Evolutionary conservation across 164 flowering plant genomes (phyloP).

Genomic region (Vitis cinerea): DNA sequence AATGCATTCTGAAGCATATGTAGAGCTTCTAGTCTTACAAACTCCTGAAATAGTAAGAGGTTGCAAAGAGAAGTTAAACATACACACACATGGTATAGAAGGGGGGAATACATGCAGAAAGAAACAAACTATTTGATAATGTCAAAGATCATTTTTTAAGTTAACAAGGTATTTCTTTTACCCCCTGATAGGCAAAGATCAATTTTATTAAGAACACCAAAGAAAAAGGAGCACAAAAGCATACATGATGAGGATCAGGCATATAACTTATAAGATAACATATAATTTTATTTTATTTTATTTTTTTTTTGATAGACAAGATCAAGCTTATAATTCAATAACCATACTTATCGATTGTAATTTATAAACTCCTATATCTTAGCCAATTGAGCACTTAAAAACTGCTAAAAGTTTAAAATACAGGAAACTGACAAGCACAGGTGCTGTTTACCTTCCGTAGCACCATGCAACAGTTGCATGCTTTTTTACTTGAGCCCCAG

Average conservation of each 20-base stretch:
- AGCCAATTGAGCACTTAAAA: background rate
- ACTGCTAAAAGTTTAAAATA: background rate
- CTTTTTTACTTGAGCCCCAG: background rate
- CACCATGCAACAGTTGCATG: background rate
- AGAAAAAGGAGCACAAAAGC: no score
- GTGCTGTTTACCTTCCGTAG: background rate
- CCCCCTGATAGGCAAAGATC: no score
- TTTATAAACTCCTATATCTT: background rate
- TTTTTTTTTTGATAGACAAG: no score
- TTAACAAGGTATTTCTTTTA: no score
- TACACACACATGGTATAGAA: background rate
- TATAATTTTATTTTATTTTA: no score
- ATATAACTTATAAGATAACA: no score
- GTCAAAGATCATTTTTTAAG: background rate
- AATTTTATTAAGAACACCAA: no score
- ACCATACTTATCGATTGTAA: background rate
- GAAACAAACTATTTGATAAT: background rate
- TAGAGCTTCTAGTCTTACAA: conserved; percentile 92
- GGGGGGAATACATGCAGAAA: background rate
- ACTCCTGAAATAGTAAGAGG: conserved; percentile 52
- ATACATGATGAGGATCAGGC: no score
- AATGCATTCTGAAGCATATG: conserved; percentile 91
- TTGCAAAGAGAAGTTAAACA: background rate
- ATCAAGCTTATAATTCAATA: background rate
- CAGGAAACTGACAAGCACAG: background rate